Base-by-base conservation (phyloP, 2,329 filamentous ascomycete genomes). In the Diaporthe batatas region DNA sequence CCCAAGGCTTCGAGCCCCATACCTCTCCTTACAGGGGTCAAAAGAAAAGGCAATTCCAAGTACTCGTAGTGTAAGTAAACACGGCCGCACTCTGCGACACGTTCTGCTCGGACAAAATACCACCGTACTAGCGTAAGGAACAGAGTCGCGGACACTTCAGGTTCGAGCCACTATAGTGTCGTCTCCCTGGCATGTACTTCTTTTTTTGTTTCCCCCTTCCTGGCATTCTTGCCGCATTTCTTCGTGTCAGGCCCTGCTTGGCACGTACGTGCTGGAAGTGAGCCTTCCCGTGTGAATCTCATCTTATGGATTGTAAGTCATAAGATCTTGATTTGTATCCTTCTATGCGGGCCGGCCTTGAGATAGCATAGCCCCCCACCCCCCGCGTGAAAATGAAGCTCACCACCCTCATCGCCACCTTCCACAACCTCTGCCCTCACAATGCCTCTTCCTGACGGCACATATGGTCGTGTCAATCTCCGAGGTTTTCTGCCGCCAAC, bases 351-450 rank as follows among this genome's bases (percentile, higher is more conserved):
- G 36, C n/a, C n/a, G 12, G 14, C 57, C 57, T 42, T 6, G 34
- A n/a, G 36, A 25, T 14, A 10, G 14, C 57, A 16, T n/a, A n/a
- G n/a, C n/a, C n/a, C n/a, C n/a, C n/a, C n/a, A n/a, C n/a, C n/a
- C n/a, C n/a, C n/a, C n/a, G 5, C n/a, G 18, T 10, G 16, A 53
- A 1, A 29, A 72, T 72, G 70, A 59, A 72, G 42, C 34, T 34
- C 6, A 32, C 44, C n/a, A 8, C 64, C 18, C 25, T 72, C 25
- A 6, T 68, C 59, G 49, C 62, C 42, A 29, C 62, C n/a, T 32
- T 72, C 62, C 54, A n/a, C 58, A 25, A n/a, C 53, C 10, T 36
- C 64, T 16, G 54, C 51, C n/a, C 25, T 49, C 25, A 39, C 44
- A 21, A 18, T 39, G 6, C 64, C 47, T 21, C 42, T 47, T 16